Base-by-base conservation (phyloP, 352 stramenopile genomes). In the Paralagenidium karlingii region DNA sequence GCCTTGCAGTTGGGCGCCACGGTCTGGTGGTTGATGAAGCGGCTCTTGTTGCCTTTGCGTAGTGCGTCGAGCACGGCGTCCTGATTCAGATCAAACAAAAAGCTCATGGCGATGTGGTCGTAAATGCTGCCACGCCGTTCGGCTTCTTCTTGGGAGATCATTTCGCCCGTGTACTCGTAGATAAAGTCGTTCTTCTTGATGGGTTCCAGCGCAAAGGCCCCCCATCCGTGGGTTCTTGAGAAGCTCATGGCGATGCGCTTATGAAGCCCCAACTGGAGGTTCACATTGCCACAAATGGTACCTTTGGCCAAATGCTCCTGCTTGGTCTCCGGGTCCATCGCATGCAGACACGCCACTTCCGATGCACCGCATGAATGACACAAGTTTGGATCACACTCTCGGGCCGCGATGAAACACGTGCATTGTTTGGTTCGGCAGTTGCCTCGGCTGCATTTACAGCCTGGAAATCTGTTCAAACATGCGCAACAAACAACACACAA, bases 1-100 rank as follows among this genome's bases (percentile, higher is more conserved):
- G 88, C 69, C 38, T 83, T 60, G 29, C 83, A 74, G 41, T 96
- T 97, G 10, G 81, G 64, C 5, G 46, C 40, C 15, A 57, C 54
- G 28, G 54, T 46, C 9, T 50, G 55, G 42, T 97, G 87, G 46
- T 96, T 94, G 1, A 82, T 75, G 59, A 95, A 97, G 43, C 92
- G 85, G 28, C 75, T 83, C 55, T 97, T 97, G 61, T 97, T 97
- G 13, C 94, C 92, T 50, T 95, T 88, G 19, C 77, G 69, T 24
- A 78, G 78, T 2, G 90, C 88, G 53, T 98, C 93, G 22, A 98
- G 67, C 18, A 92, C 76, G 34, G 79, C 74, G 8, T 97, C 88
- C 2, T 60, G 74, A 45, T 87, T 96, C 9, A 97, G 47, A 41
- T 96, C 84, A 58, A 98, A 98, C 1, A 97, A 49, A 45, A 92